Evolutionary conservation across 2,329 filamentous ascomycete species (phyloP).

Genomic region (Tetracladium maxilliforme): DNA sequence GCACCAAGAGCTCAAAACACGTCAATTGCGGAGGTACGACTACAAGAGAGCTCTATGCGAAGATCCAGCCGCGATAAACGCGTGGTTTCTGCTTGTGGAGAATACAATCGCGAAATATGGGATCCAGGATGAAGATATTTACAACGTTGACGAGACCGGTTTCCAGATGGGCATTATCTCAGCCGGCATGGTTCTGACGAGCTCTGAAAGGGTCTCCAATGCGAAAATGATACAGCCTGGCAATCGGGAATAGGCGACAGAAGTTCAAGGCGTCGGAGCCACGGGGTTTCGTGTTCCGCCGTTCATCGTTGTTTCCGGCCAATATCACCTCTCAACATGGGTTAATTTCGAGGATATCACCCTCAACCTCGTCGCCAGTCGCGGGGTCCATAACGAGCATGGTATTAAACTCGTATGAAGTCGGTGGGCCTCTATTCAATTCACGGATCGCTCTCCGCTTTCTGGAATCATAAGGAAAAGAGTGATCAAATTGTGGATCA

Average conservation of each 20-base stretch:
- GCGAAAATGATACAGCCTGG: conserved; percentile 7
- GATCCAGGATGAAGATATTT: conserved; percentile 5
- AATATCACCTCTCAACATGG: conserved; percentile 6
- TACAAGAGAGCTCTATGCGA: conserved; percentile 5
- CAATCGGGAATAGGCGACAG: conserved; percentile 12
- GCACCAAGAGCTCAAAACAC: conserved; percentile 2
- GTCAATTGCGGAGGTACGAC: conserved; percentile 4
- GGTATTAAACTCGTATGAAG: conserved; percentile 13
- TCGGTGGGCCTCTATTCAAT: too few species aligned
- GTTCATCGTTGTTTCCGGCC: conserved; percentile 9
- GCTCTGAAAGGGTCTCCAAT: conserved; percentile 4
- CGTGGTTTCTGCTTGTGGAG: conserved; percentile 5
- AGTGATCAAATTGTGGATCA: too few species aligned
- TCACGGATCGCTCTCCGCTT: too few species aligned
- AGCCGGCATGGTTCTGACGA: conserved; percentile 6
- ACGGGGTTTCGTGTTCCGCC: conserved; percentile 8
- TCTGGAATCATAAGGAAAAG: too few species aligned
- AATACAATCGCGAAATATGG: conserved; percentile 5
- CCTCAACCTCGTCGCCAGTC: too few species aligned
- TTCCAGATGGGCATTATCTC: conserved; percentile 9
- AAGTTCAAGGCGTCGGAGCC: conserved; percentile 10
- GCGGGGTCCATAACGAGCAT: conserved; percentile 11
- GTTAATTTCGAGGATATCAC: too few species aligned
- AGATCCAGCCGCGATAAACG: conserved; percentile 3
- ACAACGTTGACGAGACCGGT: conserved; percentile 8